phyloP scores from a whole-genome alignment of 1,284 basidiomycete genomes.

The Cutaneotrichosporon cutaneum region DNA sequence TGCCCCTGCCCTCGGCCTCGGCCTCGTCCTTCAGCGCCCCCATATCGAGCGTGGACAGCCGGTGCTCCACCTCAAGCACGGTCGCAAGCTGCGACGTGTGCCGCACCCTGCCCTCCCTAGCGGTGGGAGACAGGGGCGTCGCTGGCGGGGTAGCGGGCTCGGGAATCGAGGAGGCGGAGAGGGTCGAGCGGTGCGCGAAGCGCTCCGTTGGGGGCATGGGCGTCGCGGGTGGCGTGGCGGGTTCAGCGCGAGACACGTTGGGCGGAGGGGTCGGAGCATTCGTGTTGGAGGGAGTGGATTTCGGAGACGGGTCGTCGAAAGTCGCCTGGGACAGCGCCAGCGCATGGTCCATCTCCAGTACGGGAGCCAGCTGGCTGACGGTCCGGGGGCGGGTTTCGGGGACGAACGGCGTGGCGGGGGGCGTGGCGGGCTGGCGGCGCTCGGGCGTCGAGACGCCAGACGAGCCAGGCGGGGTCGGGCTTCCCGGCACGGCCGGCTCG shows the following conservation, averaged over 20 bases:
- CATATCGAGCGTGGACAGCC: background rate
- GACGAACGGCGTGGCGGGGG: background rate
- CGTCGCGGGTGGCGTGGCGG: background rate
- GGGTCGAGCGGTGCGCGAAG: background rate
- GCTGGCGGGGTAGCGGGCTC: background rate
- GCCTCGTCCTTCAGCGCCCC: background rate
- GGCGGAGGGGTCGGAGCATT: background rate
- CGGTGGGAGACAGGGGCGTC: background rate
- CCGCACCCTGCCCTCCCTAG: background rate
- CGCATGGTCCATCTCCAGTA: slow-evolving; percentile 3
- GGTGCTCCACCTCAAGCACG: slow-evolving; percentile 2
- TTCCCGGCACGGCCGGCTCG: too few relatives aligned
- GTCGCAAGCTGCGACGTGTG: background rate
- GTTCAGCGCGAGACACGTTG: background rate
- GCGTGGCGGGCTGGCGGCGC: background rate
- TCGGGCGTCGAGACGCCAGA: too few relatives aligned
- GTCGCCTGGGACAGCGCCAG: background rate
- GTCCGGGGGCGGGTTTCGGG: background rate
- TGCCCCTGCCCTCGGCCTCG: too few relatives aligned
- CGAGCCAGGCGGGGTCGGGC: too few relatives aligned
- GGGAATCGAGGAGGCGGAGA: background rate
- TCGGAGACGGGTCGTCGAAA: background rate
- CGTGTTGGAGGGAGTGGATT: background rate
- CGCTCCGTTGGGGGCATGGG: slow-evolving; percentile 1
- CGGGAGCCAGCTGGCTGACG: background rate